Conservation (phyloP, 2,329 filamentous ascomycete species). For the Paraphoma chrysanthemicola region DNA sequence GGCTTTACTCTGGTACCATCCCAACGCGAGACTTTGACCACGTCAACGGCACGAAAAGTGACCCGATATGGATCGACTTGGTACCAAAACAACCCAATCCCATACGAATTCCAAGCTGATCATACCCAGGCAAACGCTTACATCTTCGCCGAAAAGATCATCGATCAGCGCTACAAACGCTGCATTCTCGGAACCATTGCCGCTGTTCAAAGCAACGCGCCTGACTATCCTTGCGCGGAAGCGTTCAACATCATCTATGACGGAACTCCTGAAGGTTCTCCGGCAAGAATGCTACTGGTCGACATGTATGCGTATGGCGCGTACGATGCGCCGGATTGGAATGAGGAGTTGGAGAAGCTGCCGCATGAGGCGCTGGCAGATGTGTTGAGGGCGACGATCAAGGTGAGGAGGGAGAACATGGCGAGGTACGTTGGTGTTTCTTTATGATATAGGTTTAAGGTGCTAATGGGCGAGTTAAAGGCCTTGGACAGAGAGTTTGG, state of each 20-base stretch:
- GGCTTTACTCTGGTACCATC: slow-evolving; percentile 8
- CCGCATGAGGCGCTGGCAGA: slow-evolving; percentile 4
- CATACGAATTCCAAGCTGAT: background rate
- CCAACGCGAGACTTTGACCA: slow-evolving; percentile 4
- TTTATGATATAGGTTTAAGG: too few species aligned
- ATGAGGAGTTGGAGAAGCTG: background rate
- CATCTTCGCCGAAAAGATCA: slow-evolving; percentile 6
- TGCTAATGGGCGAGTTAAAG: background rate
- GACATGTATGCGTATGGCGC: slow-evolving; percentile 8
- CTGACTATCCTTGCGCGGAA: slow-evolving; percentile 2
- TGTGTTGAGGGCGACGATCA: slow-evolving; percentile 1
- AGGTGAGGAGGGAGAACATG: slow-evolving; percentile 2
- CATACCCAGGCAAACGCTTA: slow-evolving; percentile 1
- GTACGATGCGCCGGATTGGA: slow-evolving; percentile 1
- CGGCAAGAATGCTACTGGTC: slow-evolving; percentile 1
- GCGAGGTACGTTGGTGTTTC: background rate
- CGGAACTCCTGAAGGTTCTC: slow-evolving; percentile 1
- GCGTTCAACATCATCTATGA: slow-evolving; percentile 6
- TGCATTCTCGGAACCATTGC: background rate
- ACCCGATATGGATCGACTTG: slow-evolving; percentile 6
- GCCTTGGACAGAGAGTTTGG: slow-evolving; percentile 1
- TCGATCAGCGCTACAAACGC: slow-evolving; percentile 4
- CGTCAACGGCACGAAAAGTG: background rate
- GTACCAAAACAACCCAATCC: background rate
- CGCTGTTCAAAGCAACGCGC: background rate